Evolutionary conservation across 805 yeast species (phyloP).

Genomic region (Ogataea thermomethanolica): DNA sequence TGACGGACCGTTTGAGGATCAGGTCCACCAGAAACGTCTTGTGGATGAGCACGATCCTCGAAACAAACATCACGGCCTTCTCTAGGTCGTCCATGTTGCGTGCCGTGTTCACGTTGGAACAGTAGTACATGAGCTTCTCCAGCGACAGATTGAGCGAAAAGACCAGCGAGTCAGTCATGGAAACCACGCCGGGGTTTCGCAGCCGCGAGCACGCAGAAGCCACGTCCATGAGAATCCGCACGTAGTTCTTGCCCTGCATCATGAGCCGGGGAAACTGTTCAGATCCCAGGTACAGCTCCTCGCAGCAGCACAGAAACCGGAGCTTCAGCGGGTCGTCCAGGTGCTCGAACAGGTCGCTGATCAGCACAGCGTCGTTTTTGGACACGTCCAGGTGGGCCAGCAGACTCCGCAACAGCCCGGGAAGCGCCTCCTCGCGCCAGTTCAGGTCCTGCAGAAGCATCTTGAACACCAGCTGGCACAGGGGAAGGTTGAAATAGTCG

Average conservation of each 20-base stretch:
- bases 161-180: conserved; percentile 37
- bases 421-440: conserved; percentile 12
- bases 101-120: conserved; percentile 27
- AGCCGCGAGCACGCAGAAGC: conserved; percentile 45
- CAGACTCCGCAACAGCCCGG: conserved; percentile 10
- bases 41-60: conserved; percentile 58
- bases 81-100: conserved; percentile 20
- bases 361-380: conserved; percentile 18
- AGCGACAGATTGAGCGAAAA: conserved; percentile 39
- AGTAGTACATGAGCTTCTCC: conserved; percentile 36
- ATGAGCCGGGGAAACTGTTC: conserved; percentile 36
- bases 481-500: conserved; percentile 40
- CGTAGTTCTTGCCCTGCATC: conserved; percentile 27
- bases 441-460: conserved; percentile 26
- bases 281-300: conserved; percentile 39
- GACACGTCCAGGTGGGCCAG: conserved; percentile 13
- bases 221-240: conserved; percentile 41
- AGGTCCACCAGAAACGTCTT: conserved; percentile 46
- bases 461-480: conserved; percentile 40
- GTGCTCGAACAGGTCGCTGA: conserved; percentile 40
- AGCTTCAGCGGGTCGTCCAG: conserved; percentile 33
- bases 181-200: conserved; percentile 16
- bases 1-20: conserved; percentile 40
- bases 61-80: conserved; percentile 42
- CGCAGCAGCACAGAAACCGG: conserved; percentile 36